Conservation (phyloP, 2,329 filamentous ascomycete species). For the Neonectria ditissima region DNA sequence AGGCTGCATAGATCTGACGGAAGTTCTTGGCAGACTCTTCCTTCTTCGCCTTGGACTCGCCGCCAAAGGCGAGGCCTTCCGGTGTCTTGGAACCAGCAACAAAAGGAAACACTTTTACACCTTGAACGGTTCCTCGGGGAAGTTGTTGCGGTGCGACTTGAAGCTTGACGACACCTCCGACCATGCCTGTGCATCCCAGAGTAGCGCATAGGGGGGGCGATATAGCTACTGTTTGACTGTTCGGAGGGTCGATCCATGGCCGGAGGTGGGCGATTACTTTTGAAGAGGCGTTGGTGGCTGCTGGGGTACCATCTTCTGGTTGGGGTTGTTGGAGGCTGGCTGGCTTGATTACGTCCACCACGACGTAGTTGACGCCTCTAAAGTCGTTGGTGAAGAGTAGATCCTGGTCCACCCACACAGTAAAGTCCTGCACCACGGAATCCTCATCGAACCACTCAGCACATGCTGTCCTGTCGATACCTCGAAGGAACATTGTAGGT, state of each 20-base stretch:
- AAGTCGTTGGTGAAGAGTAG: constrained; percentile 78
- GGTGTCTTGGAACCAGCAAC: constrained; percentile 66
- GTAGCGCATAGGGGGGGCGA: constrained; percentile 81
- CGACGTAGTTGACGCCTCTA: constrained; percentile 80
- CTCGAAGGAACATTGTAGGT: constrained; percentile 81
- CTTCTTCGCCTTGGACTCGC: constrained; percentile 84
- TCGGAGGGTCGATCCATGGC: constrained; percentile 88
- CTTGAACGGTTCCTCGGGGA: constrained; percentile 71
- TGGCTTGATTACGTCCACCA: constrained; percentile 88
- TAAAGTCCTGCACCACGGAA: constrained; percentile 68
- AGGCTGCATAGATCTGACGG: constrained; percentile 74
- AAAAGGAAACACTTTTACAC: constrained; percentile 87
- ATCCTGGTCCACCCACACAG: constrained; percentile 88
- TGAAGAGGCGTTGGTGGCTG: constrained; percentile 54
- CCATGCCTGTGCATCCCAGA: constrained; percentile 77
- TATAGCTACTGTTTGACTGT: constrained; percentile 81
- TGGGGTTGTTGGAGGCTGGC: constrained; percentile 79
- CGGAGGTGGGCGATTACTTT: constrained; percentile 82
- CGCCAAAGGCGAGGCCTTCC: constrained; percentile 84
- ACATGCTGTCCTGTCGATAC: constrained; percentile 77
- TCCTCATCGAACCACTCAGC: constrained; percentile 84
- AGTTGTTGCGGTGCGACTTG: constrained; percentile 83
- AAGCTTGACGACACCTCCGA: constrained; percentile 88
- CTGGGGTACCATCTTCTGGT: constrained; percentile 72
- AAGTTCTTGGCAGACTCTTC: constrained; percentile 82